phyloP scores from a whole-genome alignment of 495 filamentous ascomycete genomes.

The Haplographium delicatum region DNA sequence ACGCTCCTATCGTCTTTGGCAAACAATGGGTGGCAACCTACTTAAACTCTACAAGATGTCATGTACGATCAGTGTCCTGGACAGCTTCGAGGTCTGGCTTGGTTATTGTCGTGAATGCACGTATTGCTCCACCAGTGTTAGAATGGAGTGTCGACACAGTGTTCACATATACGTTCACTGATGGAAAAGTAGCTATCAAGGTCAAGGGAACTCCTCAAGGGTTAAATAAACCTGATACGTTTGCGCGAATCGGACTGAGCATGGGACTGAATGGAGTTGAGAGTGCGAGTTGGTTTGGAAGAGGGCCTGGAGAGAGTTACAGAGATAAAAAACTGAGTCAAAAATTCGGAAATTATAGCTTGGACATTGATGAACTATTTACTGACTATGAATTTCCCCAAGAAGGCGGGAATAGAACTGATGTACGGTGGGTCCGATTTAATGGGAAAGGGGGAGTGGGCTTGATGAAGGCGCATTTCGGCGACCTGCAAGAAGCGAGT shows the following conservation, averaged over 20 bases:
- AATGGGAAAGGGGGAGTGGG: slow-evolving; percentile 1
- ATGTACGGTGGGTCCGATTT: slow-evolving; percentile 54
- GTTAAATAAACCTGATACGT: slow-evolving; percentile 41
- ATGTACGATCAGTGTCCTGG: slow-evolving; percentile 37
- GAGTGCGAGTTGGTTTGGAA: slow-evolving; percentile 54
- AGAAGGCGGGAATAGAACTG: slow-evolving; percentile 58
- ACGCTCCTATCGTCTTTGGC: slow-evolving; percentile 40
- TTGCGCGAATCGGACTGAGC: slow-evolving; percentile 56
- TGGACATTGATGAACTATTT: slow-evolving; percentile 39
- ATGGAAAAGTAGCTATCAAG: slow-evolving; percentile 39
- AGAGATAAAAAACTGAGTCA: slow-evolving; percentile 57
- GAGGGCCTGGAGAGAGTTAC: slow-evolving; percentile 60
- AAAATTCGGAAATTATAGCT: slow-evolving; percentile 43
- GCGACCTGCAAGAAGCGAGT: slow-evolving; percentile 35
- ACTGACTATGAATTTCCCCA: slow-evolving; percentile 63
- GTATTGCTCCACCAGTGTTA: slow-evolving; percentile 54
- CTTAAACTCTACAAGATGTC: slow-evolving; percentile 38
- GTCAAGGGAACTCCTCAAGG: slow-evolving; percentile 34
- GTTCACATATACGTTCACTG: slow-evolving; percentile 48
- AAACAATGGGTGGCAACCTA: slow-evolving; percentile 36
- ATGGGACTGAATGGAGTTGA: slow-evolving; percentile 37
- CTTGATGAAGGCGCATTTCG: slow-evolving; percentile 31
- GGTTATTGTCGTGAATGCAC: slow-evolving; percentile 37
- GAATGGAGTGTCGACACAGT: slow-evolving; percentile 54
- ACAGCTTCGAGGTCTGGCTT: slow-evolving; percentile 25